phyloP scores from a whole-genome alignment of 305 asterid species.

The Rubia occidens region DNA sequence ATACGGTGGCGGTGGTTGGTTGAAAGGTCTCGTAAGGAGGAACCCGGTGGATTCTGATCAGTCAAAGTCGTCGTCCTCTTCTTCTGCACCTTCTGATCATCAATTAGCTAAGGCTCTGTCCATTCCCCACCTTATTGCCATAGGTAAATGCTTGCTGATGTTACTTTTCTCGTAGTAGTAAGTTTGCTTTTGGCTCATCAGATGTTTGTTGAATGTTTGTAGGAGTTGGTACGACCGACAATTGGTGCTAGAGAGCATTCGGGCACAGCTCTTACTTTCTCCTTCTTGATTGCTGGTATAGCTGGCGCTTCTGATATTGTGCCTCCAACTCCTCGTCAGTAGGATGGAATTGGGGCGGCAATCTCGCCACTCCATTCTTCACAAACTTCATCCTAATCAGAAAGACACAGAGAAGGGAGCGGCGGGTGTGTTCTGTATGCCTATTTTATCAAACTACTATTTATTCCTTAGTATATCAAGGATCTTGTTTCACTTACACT shows the following conservation, averaged over 20 bases:
- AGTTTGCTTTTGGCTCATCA: neutral
- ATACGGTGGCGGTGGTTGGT: constrained; percentile 37
- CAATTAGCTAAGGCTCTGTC: constrained; percentile 76
- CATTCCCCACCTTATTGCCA: constrained; percentile 77
- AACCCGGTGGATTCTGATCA: constrained; percentile 79
- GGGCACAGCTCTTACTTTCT: constrained; percentile 82
- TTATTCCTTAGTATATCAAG: no score
- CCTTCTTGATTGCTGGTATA: constrained; percentile 87
- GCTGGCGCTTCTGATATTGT: constrained; percentile 49
- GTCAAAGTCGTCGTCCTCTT: constrained; percentile 31
- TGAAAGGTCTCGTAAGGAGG: constrained; percentile 69
- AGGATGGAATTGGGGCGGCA: no score
- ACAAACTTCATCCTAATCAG: no score
- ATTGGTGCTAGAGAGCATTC: constrained; percentile 97
- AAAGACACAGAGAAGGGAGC: no score
- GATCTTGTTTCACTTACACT: no score
- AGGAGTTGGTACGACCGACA: constrained; percentile 98
- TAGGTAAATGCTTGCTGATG: constrained; percentile 33
- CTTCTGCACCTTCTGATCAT: constrained; percentile 23
- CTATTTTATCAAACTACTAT: no score
- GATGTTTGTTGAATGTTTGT: neutral
- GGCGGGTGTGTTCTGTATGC: no score
- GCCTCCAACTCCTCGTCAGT: no score
- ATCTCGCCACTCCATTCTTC: no score
- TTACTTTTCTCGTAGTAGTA: constrained; percentile 8